Evolutionary conservation across 73 alveolate genomes (phyloP), one percentile per base, ranked within the genome.

Genomic region (Symbiodinium pilosum): DNA sequence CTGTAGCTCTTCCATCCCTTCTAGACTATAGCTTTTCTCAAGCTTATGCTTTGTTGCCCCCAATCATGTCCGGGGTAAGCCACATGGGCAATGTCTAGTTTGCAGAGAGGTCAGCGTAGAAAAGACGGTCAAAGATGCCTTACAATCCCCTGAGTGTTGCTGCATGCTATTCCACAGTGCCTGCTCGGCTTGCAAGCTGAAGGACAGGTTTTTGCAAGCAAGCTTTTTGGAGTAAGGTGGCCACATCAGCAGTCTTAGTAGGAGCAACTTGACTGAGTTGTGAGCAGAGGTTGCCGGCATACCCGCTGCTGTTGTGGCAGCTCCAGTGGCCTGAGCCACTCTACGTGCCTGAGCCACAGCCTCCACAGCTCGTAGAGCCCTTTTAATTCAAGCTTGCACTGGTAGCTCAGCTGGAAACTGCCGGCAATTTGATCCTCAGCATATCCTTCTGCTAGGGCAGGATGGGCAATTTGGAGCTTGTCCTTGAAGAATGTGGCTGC

Each of bases 21-120:
- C n/a, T n/a, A n/a, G n/a, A n/a, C n/a, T n/a, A n/a, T n/a, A n/a
- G n/a, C n/a, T n/a, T n/a, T n/a, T n/a, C n/a, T n/a, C n/a, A n/a
- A n/a, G n/a, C n/a, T n/a, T n/a, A n/a, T n/a, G n/a, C n/a, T n/a
- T n/a, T n/a, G n/a, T n/a, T n/a, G n/a, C 94, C 94, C 28, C 94
- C 86, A 32, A 87, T 87, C 71, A 59, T 16, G 86, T 87, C 94
- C 3, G 94, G 94, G 3, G 94, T 87, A n/a, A 87, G 86, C 96
- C 87, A 91, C 88, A 69, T 91, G 30, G 75, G 88, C 51, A 91
- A 43, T 34, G 96, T 8, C 88, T 91, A 87, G 20, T 91, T 91
- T 68, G 86, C 43, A 2, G 96, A 42, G 0, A 89, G 84, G 59
- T 89, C 96, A 24, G 69, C 87, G 14, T 39, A 88, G 56, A 41